Evolutionary conservation across 176 grass and related monocot genomes (phyloP).

Genomic region (Thalia dealbata): DNA sequence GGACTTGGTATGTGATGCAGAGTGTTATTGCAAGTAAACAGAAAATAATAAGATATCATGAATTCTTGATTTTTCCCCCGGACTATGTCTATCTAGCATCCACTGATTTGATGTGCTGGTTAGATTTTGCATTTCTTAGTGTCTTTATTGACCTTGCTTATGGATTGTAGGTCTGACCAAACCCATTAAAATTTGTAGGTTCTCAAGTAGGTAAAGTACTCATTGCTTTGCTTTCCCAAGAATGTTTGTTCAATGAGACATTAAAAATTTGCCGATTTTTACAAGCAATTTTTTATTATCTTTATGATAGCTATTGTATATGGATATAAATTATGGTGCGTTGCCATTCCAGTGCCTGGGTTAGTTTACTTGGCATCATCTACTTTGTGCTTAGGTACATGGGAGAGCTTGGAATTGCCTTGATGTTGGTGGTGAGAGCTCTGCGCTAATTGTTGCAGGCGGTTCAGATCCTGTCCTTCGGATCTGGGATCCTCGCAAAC

Average conservation of each 20-base stretch:
- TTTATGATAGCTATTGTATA: no score
- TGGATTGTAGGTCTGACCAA: no score
- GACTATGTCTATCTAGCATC: not conserved
- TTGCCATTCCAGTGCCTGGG: not conserved
- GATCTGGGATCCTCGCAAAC: conserved; percentile 95
- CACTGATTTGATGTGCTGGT: not conserved
- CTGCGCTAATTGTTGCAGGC: conserved; percentile 70
- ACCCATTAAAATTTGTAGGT: no score
- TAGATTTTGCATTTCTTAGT: not conserved
- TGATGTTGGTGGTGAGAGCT: conserved; percentile 76
- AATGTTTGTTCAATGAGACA: not conserved
- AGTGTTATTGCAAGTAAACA: not conserved
- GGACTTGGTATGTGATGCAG: conserved; percentile 52
- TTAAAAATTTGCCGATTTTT: no score
- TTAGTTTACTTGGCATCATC: not conserved
- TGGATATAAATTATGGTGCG: not conserved
- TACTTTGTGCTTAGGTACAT: conserved; percentile 43
- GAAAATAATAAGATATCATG: not conserved
- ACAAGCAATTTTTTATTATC: no score
- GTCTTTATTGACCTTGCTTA: not conserved
- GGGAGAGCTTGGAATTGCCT: conserved; percentile 89
- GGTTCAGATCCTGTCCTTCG: conserved; percentile 76
- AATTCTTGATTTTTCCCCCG: not conserved
- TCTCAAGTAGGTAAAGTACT: no score
- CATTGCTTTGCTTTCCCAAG: no score